Evolutionary conservation across 805 yeast species (phyloP), one percentile per base, ranked within the genome.

Genomic region (Teunomyces gatunensis): DNA sequence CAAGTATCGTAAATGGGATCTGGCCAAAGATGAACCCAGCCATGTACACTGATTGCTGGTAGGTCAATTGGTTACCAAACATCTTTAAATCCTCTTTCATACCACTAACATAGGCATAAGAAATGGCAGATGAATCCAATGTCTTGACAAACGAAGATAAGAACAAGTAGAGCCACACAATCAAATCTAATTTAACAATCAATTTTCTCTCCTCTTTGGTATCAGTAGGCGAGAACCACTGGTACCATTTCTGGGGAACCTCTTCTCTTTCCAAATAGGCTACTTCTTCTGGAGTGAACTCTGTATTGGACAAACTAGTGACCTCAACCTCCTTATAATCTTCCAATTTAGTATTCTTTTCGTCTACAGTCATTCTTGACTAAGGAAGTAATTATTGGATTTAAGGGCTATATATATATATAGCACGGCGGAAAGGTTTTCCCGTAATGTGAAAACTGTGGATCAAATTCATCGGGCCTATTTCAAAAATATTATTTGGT

Each of bases 221-320:
- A 50, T 61, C 64, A 25, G 54, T 54, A 21, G 54, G 57, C 20
- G 62, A 61, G 39, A 61, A 62, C 67, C 67, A 62, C 39, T 57
- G 56, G 56, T 61, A 61, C 65, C 64, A 61, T 46, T 53, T 57
- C 53, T 37, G 65, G 50, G 50, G 52, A 3, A 45, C 21, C 5
- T 47, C 52, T 18, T 25, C 34, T 9, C 48, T 37, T 5, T 45
- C 29, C 29, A 54, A 37, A 21, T 42, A 54, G 10, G 45, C 52
- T 3, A 50, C 3, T 34, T 54, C 58, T 25, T 54, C 58, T 12
- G 23, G 33, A 7, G 50, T 53, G 17, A 42, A 49, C 15, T 37
- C 49, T 5, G 20, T 12, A 3, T 30, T 27, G 13, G 39, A n/a
- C 10, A 9, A 6, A n/a, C 28, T 34, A n/a, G 28, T 33, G 15